These are phyloP conservation scores for Sphenostylis stenocarpa DNA, from an alignment of 306 rosid species.

Conservation along the genomic window DNA sequence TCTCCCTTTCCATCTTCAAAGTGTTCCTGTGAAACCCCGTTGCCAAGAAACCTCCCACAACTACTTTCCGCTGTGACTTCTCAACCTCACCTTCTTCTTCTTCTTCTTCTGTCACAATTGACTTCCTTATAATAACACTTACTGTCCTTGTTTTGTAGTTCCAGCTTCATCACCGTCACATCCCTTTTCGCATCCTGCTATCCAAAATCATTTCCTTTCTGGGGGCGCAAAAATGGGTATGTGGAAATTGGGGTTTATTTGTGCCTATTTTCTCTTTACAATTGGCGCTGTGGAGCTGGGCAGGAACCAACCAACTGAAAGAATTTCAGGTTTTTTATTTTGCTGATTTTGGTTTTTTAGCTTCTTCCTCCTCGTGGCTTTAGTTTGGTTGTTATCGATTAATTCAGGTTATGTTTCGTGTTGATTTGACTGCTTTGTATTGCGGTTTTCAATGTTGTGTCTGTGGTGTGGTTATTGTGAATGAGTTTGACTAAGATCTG, in stretches of 20 bases:
- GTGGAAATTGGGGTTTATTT: conserved; percentile 49
- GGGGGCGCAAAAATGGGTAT: conserved; percentile 43
- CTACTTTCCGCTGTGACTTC: conserved; percentile 42
- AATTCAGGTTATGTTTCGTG: neutral
- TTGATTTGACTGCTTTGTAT: neutral
- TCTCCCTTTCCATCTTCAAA: conserved; percentile 27
- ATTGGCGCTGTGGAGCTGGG: conserved; percentile 51
- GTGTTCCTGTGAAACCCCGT: conserved; percentile 10
- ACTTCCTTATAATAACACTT: conserved; percentile 20
- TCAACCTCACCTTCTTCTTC: conserved; percentile 37
- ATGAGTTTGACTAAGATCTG: conserved; percentile 42
- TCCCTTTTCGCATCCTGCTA: neutral
- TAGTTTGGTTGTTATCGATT: neutral
- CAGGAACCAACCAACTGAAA: conserved; percentile 67
- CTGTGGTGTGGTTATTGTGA: neutral
- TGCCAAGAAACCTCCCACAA: conserved; percentile 45
- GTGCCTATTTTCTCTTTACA: conserved; percentile 46
- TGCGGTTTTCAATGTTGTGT: neutral
- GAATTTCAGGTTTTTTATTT: conserved; percentile 74
- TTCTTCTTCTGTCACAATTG: conserved; percentile 26
- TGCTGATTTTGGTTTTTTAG: neutral
- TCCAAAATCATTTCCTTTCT: neutral
- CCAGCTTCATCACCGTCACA: neutral
- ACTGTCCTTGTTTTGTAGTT: neutral
- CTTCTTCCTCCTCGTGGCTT: neutral